These are phyloP conservation scores for Gossypium laxum DNA, from an alignment of 441 rosid genomes.

Conservation along the genomic window DNA sequence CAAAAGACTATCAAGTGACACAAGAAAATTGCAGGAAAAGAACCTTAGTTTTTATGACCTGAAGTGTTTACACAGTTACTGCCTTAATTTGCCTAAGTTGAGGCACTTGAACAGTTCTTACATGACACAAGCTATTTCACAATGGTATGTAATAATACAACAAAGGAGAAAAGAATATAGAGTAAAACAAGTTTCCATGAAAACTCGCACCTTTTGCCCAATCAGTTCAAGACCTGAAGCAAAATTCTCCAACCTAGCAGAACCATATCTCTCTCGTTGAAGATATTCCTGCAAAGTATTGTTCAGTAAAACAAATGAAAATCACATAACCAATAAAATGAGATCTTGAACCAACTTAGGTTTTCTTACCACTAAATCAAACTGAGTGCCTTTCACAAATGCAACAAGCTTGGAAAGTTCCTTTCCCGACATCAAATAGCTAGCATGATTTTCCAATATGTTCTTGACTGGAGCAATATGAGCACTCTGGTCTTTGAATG, in stretches of 20 bases:
- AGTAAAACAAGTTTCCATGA: neutral
- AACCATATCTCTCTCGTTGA: slow-evolving; percentile 78
- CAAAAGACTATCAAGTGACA: neutral
- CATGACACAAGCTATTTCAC: neutral
- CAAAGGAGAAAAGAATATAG: neutral
- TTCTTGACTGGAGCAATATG: slow-evolving; percentile 80
- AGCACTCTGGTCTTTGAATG: slow-evolving; percentile 81
- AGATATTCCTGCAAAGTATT: slow-evolving; percentile 67
- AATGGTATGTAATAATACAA: neutral
- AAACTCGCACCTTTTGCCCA: slow-evolving; percentile 57
- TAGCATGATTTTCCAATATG: slow-evolving; percentile 88
- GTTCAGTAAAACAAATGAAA: slow-evolving; percentile 15
- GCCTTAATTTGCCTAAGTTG: neutral
- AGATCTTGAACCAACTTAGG: neutral
- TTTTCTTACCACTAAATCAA: slow-evolving; percentile 83
- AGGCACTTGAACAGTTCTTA: neutral
- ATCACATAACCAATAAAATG: slow-evolving; percentile 12
- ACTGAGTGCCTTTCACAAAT: slow-evolving; percentile 96
- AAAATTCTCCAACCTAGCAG: slow-evolving; percentile 81
- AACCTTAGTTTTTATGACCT: neutral
- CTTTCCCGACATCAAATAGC: slow-evolving; percentile 92
- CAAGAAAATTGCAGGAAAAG: neutral
- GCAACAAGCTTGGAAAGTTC: slow-evolving; percentile 98
- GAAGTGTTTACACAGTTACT: neutral
- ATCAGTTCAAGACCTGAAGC: slow-evolving; percentile 86